Evolutionary conservation across 306 rosid genomes (phyloP).

Genomic region (Castanea mollissima): DNA sequence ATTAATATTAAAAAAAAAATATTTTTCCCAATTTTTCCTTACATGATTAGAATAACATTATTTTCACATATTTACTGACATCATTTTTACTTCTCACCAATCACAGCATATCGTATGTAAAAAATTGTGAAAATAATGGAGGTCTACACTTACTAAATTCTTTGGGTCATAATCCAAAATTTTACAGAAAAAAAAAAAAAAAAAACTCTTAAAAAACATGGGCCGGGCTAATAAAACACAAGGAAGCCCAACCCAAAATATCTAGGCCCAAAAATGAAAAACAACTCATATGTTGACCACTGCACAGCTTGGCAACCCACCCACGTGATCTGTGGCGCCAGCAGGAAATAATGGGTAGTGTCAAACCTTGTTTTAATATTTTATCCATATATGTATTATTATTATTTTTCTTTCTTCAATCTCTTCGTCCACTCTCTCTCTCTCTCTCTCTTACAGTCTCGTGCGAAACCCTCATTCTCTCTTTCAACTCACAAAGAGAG

Average conservation of each 20-base stretch:
- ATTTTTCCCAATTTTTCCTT: too few relatives aligned
- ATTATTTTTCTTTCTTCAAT: slow-evolving; percentile 4
- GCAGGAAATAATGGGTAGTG: neutral
- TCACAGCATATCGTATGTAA: too few relatives aligned
- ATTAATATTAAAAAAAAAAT: too few relatives aligned
- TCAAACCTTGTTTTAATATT: neutral
- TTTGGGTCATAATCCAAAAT: too few relatives aligned
- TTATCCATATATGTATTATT: neutral
- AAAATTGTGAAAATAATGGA: too few relatives aligned
- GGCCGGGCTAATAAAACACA: too few relatives aligned
- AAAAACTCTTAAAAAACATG: too few relatives aligned
- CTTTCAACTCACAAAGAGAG: slow-evolving; percentile 7
- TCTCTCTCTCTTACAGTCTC: slow-evolving; percentile 4
- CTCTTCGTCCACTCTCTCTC: slow-evolving; percentile 15
- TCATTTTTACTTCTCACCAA: too few relatives aligned
- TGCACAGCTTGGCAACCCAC: slow-evolving; percentile 5
- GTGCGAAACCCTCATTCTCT: slow-evolving; percentile 33
- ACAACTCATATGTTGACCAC: neutral
- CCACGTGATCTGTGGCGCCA: slow-evolving; percentile 11
- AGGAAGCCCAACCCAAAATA: neutral
- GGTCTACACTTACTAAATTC: too few relatives aligned
- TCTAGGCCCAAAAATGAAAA: neutral
- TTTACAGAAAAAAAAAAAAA: too few relatives aligned
- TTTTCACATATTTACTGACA: too few relatives aligned
- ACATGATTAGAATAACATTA: too few relatives aligned